phyloP scores from a whole-genome alignment of 208 protist genomes.

The Leishmania amazonensis region DNA sequence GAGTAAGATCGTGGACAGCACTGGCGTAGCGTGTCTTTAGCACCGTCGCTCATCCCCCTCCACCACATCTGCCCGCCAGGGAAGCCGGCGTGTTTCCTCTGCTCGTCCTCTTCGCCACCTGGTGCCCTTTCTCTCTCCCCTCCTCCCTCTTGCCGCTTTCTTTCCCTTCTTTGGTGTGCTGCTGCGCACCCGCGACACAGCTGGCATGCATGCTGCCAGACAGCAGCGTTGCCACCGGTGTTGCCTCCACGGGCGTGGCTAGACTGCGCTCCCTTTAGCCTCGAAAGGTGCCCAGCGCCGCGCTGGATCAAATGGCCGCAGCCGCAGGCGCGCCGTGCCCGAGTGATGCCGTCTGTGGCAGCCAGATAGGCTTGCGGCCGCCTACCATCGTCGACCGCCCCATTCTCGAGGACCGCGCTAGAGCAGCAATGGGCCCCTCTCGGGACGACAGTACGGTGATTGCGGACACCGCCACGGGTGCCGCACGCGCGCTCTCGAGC shows the following conservation, averaged over 20 bases:
- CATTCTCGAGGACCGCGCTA: neutral
- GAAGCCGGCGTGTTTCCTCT: neutral
- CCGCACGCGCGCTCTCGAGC: slow-evolving; percentile 5
- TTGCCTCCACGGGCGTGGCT: neutral
- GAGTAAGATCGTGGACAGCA: neutral
- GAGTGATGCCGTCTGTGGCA: neutral
- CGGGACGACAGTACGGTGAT: neutral
- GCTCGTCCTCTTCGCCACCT: neutral
- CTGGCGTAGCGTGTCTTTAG: neutral
- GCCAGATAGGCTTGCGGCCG: neutral
- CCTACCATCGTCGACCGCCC: neutral
- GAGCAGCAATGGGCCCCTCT: neutral
- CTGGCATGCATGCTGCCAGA: neutral
- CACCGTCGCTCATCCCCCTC: neutral
- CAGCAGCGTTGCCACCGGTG: neutral
- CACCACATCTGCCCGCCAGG: neutral
- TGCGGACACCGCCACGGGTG: neutral
- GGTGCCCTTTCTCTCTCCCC: neutral
- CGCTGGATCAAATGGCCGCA: neutral
- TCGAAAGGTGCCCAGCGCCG: neutral
- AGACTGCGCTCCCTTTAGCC: neutral
- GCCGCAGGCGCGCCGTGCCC: neutral
- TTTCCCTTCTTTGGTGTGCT: neutral
- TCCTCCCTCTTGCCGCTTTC: neutral
- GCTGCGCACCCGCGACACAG: neutral